Conservation (phyloP, 2,329 filamentous ascomycete genomes). For the Colletotrichum liaoningense region DNA sequence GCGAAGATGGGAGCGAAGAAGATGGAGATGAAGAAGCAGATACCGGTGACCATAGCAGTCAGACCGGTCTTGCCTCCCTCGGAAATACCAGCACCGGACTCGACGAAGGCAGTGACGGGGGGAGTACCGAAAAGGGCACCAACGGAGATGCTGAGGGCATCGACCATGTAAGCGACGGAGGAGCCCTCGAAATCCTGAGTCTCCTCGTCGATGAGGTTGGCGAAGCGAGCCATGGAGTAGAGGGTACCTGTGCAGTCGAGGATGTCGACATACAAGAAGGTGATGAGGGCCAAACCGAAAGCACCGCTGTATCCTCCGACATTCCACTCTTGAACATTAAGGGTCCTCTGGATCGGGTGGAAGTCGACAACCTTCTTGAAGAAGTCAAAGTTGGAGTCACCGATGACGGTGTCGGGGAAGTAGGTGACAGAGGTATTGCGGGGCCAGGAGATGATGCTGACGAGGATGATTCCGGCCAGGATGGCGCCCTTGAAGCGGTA, state of each 20-base stretch:
- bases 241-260: slow-evolving; percentile 88
- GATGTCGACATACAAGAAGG: slow-evolving; percentile 92
- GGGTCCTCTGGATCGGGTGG: slow-evolving; percentile 77
- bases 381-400: slow-evolving; percentile 81
- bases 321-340: slow-evolving; percentile 81
- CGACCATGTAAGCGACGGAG: slow-evolving; percentile 84
- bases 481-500: slow-evolving; percentile 90
- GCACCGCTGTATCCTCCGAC: slow-evolving; percentile 76
- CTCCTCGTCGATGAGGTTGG: slow-evolving; percentile 80
- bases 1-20: slow-evolving; percentile 94
- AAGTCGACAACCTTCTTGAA: slow-evolving; percentile 91
- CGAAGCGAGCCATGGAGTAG: slow-evolving; percentile 91
- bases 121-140: slow-evolving; percentile 82
- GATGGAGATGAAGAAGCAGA: slow-evolving; percentile 88
- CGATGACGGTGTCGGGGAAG: slow-evolving; percentile 79
- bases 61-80: slow-evolving; percentile 88
- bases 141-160: slow-evolving; percentile 82
- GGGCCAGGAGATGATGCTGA: slow-evolving; percentile 91
- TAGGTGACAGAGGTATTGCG: slow-evolving; percentile 80
- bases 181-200: slow-evolving; percentile 92
- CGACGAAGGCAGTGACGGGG: slow-evolving; percentile 88
- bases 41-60: slow-evolving; percentile 81
- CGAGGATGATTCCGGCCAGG: slow-evolving; percentile 83
- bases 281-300: slow-evolving; percentile 86
- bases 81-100: slow-evolving; percentile 90